Conservation (phyloP, 2,329 filamentous ascomycete genomes). For the Penicillium thymicola region DNA sequence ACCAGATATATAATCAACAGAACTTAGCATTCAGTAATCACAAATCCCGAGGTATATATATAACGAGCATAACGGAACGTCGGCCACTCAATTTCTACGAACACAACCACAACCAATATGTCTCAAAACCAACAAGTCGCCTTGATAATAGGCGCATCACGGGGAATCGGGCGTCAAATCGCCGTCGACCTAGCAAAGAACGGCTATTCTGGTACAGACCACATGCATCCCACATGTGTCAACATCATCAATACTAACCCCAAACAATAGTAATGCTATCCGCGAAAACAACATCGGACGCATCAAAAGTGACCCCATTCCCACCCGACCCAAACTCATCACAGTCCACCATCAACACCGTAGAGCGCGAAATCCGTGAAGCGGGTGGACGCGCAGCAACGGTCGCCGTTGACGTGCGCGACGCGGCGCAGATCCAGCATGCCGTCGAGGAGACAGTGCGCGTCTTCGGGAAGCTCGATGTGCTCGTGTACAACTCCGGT, state of each 20-base stretch:
- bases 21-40: background rate
- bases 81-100: background rate
- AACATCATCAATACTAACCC: conserved; percentile 2
- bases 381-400: conserved; percentile 63
- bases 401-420: conserved; percentile 67
- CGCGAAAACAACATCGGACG: conserved; percentile 70
- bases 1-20: background rate
- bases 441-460: conserved; percentile 60
- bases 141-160: conserved; percentile 70
- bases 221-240: background rate
- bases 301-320: conserved; percentile 55
- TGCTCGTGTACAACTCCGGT: conserved; percentile 77
- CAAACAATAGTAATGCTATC: conserved; percentile 65
- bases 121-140: conserved; percentile 50
- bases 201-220: conserved; percentile 63
- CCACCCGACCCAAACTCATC: conserved; percentile 74
- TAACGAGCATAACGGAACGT: background rate
- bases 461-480: conserved; percentile 64
- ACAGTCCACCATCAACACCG: conserved; percentile 75
- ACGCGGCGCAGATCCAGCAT: conserved; percentile 57
- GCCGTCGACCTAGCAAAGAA: conserved; percentile 71
- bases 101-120: background rate
- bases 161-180: conserved; percentile 77
- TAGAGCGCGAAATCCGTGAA: conserved; percentile 68
- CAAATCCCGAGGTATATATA: background rate